Percentiles rank a stretch among this genome's conserved stretches.
phyloP scores from a whole-genome alignment of 2,329 filamentous ascomycete genomes.

The Aspergillus sp. region DNA sequence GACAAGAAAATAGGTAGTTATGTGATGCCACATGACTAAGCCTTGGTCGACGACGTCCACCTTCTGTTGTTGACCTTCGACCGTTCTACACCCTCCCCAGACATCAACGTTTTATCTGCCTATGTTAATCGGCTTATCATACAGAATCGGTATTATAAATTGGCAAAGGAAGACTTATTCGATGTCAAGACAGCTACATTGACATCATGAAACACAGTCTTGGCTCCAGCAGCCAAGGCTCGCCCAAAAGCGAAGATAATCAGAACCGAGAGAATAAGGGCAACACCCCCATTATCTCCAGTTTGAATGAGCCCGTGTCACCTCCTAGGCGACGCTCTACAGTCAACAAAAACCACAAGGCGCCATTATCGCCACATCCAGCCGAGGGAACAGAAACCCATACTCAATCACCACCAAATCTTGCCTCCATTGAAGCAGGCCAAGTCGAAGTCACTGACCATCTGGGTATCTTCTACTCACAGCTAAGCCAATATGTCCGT shows the following conservation, averaged over 20 bases:
- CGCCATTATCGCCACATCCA: neutral
- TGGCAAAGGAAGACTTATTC: too few relatives aligned
- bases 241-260: too few relatives aligned
- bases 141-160: too few relatives aligned
- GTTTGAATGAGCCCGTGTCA: conserved; percentile 20
- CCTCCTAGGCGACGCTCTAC: conserved; percentile 17
- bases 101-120: too few relatives aligned
- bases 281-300: conserved; percentile 6
- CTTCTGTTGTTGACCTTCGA: too few relatives aligned
- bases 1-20: too few relatives aligned
- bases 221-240: too few relatives aligned
- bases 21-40: too few relatives aligned
- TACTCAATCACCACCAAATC: conserved; percentile 2
- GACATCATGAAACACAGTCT: conserved; percentile 8
- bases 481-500: conserved; percentile 28
- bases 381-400: neutral
- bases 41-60: too few relatives aligned
- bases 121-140: too few relatives aligned
- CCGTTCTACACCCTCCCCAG: too few relatives aligned
- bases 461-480: conserved; percentile 43
- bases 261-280: neutral
- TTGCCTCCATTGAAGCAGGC: conserved; percentile 51
- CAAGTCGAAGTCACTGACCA: conserved; percentile 44
- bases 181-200: too few relatives aligned
- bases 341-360: neutral